A percentile compares a stretch with the other conserved stretches of the same genome.
Evolutionary conservation across 1,284 basidiomycete genomes (phyloP).

Genomic region (Spongiforma sp.): DNA sequence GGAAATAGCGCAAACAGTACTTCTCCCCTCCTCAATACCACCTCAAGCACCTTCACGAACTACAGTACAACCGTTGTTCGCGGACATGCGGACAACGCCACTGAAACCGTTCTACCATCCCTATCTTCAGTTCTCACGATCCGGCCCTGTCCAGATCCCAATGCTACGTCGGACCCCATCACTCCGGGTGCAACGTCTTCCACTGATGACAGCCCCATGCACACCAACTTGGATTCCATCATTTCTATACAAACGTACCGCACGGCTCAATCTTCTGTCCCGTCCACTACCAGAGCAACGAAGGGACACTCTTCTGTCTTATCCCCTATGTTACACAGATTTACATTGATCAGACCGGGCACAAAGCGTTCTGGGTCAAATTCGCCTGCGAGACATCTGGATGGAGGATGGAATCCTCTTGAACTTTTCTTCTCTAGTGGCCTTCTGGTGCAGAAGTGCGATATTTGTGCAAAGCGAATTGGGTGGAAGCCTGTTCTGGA

Average conservation of each 20-base stretch:
- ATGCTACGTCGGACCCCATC: conserved; percentile 42
- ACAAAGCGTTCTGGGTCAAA: conserved; percentile 50
- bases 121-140: conserved; percentile 79
- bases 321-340: conserved; percentile 75
- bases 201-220: conserved; percentile 34
- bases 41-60: conserved; percentile 52
- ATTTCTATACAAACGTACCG: conserved; percentile 71
- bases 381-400: conserved; percentile 39
- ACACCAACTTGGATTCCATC: conserved; percentile 46
- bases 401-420: conserved; percentile 70
- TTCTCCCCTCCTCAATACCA: conserved; percentile 61
- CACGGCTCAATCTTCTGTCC: conserved; percentile 60
- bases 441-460: conserved; percentile 75
- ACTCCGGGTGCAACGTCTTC: conserved; percentile 36
- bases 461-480: conserved; percentile 80
- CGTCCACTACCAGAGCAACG: conserved; percentile 68
- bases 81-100: conserved; percentile 45
- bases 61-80: conserved; percentile 75
- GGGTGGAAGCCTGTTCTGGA: conserved; percentile 86
- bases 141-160: conserved; percentile 57
- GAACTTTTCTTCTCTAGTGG: conserved; percentile 78
- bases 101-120: conserved; percentile 53
- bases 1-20: conserved; percentile 47
- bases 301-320: conserved; percentile 73
- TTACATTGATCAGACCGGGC: conserved; percentile 83